These are phyloP conservation scores for Colletotrichum viniferum DNA, from an alignment of 2,329 filamentous ascomycete genomes.

Conservation along the genomic window DNA sequence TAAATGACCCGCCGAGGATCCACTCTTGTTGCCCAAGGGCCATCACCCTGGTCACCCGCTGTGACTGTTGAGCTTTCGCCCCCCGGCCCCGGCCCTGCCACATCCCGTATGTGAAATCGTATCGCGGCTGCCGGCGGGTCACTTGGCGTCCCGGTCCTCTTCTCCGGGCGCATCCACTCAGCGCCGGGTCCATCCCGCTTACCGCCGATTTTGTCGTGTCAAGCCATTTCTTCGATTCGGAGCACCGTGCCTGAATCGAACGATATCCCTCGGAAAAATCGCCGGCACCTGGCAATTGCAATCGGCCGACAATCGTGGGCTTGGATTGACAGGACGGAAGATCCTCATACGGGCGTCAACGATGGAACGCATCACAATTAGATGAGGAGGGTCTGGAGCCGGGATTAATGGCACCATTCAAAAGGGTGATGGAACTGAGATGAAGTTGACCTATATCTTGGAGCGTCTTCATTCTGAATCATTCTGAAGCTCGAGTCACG, in stretches of 20 bases:
- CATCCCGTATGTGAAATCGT: not conserved
- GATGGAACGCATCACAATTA: not conserved
- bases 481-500: not conserved
- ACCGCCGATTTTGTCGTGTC: not conserved
- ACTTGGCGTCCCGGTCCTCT: constrained; percentile 3
- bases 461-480: not conserved
- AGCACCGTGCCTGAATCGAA: not conserved
- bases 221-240: not conserved
- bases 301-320: not conserved
- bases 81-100: not conserved
- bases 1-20: not conserved
- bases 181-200: not conserved
- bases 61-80: not conserved
- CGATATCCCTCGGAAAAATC: not conserved
- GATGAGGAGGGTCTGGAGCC: not conserved
- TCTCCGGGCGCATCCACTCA: not conserved
- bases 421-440: not conserved
- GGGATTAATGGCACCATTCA: not conserved
- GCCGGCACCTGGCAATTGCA: not conserved
- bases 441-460: not conserved
- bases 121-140: not conserved
- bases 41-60: not conserved
- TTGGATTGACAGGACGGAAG: not conserved
- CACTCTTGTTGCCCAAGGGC: not conserved
- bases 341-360: not conserved